Base-by-base conservation (phyloP, 2,329 filamentous ascomycete genomes). In the Neofusicoccum umdonicola region DNA sequence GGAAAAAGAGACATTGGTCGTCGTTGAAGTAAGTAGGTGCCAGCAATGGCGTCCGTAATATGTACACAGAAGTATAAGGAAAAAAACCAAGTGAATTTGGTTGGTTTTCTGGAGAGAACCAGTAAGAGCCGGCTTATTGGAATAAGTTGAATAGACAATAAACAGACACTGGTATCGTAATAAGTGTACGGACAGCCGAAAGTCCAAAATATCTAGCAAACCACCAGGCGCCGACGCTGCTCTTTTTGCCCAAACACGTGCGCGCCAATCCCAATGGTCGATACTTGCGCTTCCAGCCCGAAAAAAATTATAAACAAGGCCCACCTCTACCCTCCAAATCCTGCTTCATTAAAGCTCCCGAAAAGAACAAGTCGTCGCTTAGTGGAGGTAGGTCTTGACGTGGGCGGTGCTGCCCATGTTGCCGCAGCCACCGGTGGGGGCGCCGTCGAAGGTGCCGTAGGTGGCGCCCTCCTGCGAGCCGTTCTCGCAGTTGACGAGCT, bases 401-500 rank as follows among this genome's bases (percentile, higher is more conserved):
- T 31, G 31, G 45, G 56, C 65, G 17, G 34, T 19, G 56, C 51
- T 63, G 44, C 63, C 57, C 52, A 65, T 56, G 48, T 50, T 52
- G 22, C 51, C 54, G 47, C 66, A 67, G 52, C 66, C 66, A 64
- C 66, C 66, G 37, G 63, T 58, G 47, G 50, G 57, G n/a, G 64
- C 66, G 42, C 66, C 66, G 61, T 63, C 51, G 51, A 48, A 65
- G 15, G 44, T 48, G 51, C 65, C 65, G 37, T 65, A 44, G 54
- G 50, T 64, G 19, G 64, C 66, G 31, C 64, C 64, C 50, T 51
- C 39, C 47, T 63, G 60, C 41, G 48, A 51, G 52, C 66, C 66
- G 60, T 62, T 65, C 57, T 65, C 64, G 66, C 66, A 67, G 66
- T 67, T 67, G 41, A 60, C 19, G 64, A 67, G 66, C 64, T 65